Conservation (phyloP, 2,329 filamentous ascomycete species). For the Talaromyces pinophilus region DNA sequence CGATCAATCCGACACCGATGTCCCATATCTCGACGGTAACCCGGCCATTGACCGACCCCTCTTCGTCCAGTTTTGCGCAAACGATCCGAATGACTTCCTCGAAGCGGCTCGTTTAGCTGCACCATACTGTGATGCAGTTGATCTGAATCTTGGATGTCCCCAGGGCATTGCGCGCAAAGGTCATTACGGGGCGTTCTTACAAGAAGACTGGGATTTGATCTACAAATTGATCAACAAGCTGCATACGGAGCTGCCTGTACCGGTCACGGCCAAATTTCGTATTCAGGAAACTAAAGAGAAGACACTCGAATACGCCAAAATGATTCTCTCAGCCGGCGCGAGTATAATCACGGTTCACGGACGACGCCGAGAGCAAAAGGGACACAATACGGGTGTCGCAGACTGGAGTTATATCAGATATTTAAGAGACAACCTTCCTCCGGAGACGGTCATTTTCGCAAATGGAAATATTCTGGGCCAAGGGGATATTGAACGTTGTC, state of each 20-base stretch:
- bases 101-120: conserved; percentile 74
- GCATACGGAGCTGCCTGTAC: conserved; percentile 74
- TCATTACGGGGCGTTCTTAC: conserved; percentile 89
- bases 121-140: conserved; percentile 90
- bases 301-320: conserved; percentile 85
- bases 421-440: conserved; percentile 77
- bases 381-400: conserved; percentile 88
- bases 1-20: conserved; percentile 34
- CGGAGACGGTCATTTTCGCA: conserved; percentile 90
- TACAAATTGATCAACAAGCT: conserved; percentile 80
- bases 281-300: conserved; percentile 83
- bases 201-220: conserved; percentile 86
- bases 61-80: conserved; percentile 88
- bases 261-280: conserved; percentile 92
- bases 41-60: conserved; percentile 80
- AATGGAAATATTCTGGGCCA: conserved; percentile 91
- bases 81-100: conserved; percentile 50
- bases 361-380: conserved; percentile 85
- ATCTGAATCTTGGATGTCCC: conserved; percentile 92
- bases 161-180: conserved; percentile 92
- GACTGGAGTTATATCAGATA: conserved; percentile 87
- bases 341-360: conserved; percentile 95
- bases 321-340: conserved; percentile 81
- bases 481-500: conserved; percentile 73
- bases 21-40: conserved; percentile 78